phyloP scores from a whole-genome alignment of 805 yeast genomes.

The Wickerhamiella occidentalis region DNA sequence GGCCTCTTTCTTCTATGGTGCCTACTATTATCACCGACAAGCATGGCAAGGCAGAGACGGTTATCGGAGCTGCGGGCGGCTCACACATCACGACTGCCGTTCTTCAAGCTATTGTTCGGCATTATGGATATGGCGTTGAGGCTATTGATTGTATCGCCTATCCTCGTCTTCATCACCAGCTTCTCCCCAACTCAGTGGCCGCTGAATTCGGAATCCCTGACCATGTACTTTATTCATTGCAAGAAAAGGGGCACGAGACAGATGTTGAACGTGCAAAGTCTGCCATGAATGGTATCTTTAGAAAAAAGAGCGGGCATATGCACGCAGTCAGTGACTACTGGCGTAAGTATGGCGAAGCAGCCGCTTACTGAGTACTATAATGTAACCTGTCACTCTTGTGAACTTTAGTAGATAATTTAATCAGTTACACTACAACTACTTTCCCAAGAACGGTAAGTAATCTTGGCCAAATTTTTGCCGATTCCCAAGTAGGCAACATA shows the following conservation, averaged over 20 bases:
- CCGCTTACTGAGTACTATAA: conserved; percentile 43
- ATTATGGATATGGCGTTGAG: conserved; percentile 44
- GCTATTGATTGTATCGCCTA: conserved; percentile 58
- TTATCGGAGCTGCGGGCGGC: conserved; percentile 93
- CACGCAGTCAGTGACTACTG: conserved; percentile 82
- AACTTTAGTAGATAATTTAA: too few relatives aligned
- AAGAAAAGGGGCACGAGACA: conserved; percentile 39
- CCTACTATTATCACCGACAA: conserved; percentile 49
- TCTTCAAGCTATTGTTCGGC: conserved; percentile 64
- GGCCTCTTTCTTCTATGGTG: conserved; percentile 76
- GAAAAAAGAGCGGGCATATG: conserved; percentile 32
- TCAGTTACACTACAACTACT: too few relatives aligned
- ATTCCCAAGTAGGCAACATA: too few relatives aligned
- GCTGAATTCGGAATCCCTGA: conserved; percentile 42
- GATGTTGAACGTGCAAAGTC: conserved; percentile 35
- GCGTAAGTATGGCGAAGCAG: conserved; percentile 71
- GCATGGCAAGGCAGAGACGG: conserved; percentile 42
- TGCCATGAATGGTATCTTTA: conserved; percentile 46
- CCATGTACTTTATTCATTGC: conserved; percentile 29
- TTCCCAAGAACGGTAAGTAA: too few relatives aligned
- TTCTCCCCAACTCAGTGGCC: conserved; percentile 56
- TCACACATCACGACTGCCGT: conserved; percentile 74
- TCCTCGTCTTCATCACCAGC: conserved; percentile 84
- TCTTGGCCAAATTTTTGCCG: too few relatives aligned
- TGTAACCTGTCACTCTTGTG: too few relatives aligned